These are phyloP conservation scores for Plasmodium inui DNA, from an alignment of 169 alveolate genomes.

Conservation along the genomic window DNA sequence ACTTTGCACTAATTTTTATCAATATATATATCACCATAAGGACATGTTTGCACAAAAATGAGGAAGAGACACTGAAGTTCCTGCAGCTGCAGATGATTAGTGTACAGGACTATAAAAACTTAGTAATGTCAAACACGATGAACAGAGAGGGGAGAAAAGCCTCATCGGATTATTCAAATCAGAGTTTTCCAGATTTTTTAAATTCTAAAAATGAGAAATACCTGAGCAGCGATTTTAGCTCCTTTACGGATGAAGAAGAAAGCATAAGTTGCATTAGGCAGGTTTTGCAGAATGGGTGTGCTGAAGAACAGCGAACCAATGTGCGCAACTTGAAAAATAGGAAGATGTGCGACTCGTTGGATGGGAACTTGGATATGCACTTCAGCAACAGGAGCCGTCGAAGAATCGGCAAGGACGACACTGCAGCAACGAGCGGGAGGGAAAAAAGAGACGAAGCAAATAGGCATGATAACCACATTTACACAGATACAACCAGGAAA, in stretches of 20 bases:
- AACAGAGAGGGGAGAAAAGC: not conserved
- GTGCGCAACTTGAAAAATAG: not conserved
- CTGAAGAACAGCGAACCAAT: not conserved
- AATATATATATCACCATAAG: conserved; percentile 68
- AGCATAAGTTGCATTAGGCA: not conserved
- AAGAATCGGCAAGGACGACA: not conserved
- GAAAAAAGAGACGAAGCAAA: not conserved
- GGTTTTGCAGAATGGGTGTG: not conserved
- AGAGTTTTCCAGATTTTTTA: not conserved
- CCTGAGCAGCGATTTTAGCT: conserved; percentile 29
- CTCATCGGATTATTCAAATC: not conserved
- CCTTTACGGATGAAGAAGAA: conserved; percentile 4
- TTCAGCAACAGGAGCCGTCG: not conserved
- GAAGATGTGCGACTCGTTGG: not conserved
- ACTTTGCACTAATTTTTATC: conserved; percentile 49
- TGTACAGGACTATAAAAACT: conserved; percentile 26
- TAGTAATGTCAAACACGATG: not conserved
- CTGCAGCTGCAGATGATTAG: conserved; percentile 37
- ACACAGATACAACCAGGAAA: not conserved
- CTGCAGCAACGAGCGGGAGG: not conserved
- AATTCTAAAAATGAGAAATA: conserved; percentile 22
- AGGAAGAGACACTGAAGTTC: conserved; percentile 15
- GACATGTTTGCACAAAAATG: conserved; percentile 20
- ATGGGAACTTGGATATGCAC: not conserved
- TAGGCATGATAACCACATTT: not conserved